Base-by-base conservation (phyloP, 768 basidiomycete genomes). In the Mycena polygramma region DNA sequence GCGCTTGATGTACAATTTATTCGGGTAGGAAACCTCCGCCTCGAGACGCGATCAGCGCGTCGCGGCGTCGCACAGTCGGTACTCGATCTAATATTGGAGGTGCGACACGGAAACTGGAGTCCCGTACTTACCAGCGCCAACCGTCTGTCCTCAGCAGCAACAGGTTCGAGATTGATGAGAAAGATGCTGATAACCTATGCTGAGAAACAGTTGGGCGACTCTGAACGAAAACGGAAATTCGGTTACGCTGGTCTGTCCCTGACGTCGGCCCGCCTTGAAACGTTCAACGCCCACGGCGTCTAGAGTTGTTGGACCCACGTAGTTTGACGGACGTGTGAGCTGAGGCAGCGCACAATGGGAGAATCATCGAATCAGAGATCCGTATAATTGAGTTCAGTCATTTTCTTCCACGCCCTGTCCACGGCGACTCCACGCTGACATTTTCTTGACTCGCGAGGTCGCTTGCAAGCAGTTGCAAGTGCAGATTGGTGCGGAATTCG, bases 331-430 rank as follows among this genome's bases (percentile, higher is more conserved):
- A 57, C 41, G 5, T 30, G 24, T 17, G 53, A 30, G 15, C 5
- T 30, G 53, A 35, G 53, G n/a, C 35, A 22, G 46, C 39, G 39
- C 30, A 57, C 26, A 49, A 57, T 57, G 36, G 20, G 37, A 57
- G 54, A 54, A 54, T 67, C 66, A 61, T 13, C 35, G 15, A 24
- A 68, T 68, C 59, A 68, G 37, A 68, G 68, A 69, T 69, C 39
- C 48, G 67, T 24, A 2, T 24, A 2, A 2, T 59, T 6, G 4
- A 30, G 24, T 13, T 3, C 15, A 41, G 20, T 19, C 4, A 43
- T 19, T 8, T 39, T 48, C 30, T n/a, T 46, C 54, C 54, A 66
- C 45, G 55, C 24, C 13, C 30, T 30, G 30, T 30, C 30, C 30
- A 30, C 30, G 30, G 30, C 30, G 30, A 30, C 30, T 30, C 30